Base-by-base conservation (phyloP, 352 stramenopile genomes). In the Lagenidium giganteum region DNA sequence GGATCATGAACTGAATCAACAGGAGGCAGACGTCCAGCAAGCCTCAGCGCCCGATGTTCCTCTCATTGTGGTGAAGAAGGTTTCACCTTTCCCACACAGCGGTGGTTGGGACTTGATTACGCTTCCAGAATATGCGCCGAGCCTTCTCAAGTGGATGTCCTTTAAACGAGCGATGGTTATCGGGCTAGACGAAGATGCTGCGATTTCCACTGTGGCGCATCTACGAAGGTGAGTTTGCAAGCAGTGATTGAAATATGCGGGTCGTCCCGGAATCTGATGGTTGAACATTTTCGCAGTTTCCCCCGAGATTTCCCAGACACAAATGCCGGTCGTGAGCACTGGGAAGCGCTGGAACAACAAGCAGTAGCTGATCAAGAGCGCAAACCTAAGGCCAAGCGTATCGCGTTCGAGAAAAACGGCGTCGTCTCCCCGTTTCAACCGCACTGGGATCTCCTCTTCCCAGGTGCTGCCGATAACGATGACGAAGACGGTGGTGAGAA, bases 261-360 rank as follows among this genome's bases (percentile, higher is more conserved):
- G n/a, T n/a, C n/a, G n/a, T n/a, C n/a, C n/a, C n/a, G n/a, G n/a
- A n/a, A n/a, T 43, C 13, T 52, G 21, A 39, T 37, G 14, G 21
- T 44, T 20, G 9, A 50, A 22, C 12, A 12, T 11, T 34, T 61
- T 22, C 36, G 21, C 53, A 91, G 78, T 34, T 93, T 92, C 54
- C 82, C 82, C 6, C 55, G 72, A 5, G 82, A 93, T 54, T 93
- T 73, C 31, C 82, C 82, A 1, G 82, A 92, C 35, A 81, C 82
- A 1, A 40, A 64, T 18, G 60, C 74, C 27, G 74, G 82, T 8
- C 47, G 61, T 21, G 28, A 21, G n/a, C 85, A 79, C 49, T 93
- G 82, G 82, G 38, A 73, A 17, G 23, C 54, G 5, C 39, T 58
- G 28, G 61, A 61, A 1, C 18, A 42, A 3, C 32, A 46, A 2